Conservation (phyloP, 2,329 filamentous ascomycete genomes). For the Podosphaera fusca region DNA sequence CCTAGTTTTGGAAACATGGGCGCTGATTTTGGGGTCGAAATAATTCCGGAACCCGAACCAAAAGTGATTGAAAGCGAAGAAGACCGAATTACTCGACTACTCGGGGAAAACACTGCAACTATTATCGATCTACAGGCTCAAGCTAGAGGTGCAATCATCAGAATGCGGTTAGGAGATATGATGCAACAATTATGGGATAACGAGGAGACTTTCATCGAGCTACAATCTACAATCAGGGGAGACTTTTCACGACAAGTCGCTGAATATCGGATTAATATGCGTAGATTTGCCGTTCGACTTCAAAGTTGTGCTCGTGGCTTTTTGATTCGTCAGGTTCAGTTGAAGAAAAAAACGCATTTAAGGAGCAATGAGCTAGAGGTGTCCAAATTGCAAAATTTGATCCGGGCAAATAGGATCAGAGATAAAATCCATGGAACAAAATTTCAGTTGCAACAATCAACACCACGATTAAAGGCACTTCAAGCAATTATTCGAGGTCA, state of each 20-base stretch:
- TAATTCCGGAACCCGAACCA: conserved; percentile 50
- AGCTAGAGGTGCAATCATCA: conserved; percentile 54
- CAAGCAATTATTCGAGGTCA: conserved; percentile 45
- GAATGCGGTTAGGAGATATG: conserved; percentile 51
- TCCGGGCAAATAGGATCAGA: conserved; percentile 44
- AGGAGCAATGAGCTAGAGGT: conserved; percentile 48
- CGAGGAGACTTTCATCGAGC: conserved; percentile 53
- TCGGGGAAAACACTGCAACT: conserved; percentile 48
- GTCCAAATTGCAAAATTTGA: conserved; percentile 58
- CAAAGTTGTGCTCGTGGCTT: conserved; percentile 64
- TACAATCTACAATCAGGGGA: conserved; percentile 72
- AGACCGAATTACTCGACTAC: conserved; percentile 60
- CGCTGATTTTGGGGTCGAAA: conserved; percentile 77
- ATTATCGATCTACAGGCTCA: conserved; percentile 73
- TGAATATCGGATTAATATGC: conserved; percentile 65
- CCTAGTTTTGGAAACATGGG: conserved; percentile 96
- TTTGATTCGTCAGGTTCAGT: conserved; percentile 40
- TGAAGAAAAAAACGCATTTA: conserved; percentile 41
- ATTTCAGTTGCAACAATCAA: conserved; percentile 36
- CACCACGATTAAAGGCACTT: conserved; percentile 39
- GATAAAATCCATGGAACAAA: conserved; percentile 30
- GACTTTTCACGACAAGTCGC: conserved; percentile 70
- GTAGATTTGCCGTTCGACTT: conserved; percentile 51
- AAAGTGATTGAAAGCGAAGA: conserved; percentile 69
- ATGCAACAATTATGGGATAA: conserved; percentile 85